phyloP scores from a whole-genome alignment of 306 rosid species.

The Potentilla sterilis region DNA sequence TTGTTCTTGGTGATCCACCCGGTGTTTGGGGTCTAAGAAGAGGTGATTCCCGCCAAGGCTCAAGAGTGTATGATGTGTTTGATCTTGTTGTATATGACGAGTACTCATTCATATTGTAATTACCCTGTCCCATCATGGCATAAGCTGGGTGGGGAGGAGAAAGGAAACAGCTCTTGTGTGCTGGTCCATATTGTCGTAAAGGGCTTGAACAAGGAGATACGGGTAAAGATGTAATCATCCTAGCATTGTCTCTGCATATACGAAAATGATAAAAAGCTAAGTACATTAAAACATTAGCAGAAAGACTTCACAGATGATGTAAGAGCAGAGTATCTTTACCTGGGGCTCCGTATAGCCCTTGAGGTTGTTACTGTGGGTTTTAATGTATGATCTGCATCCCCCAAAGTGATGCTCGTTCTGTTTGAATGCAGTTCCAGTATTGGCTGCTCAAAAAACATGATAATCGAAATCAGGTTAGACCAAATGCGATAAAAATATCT shows the following conservation, averaged over 20 bases:
- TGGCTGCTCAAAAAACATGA: slow-evolving; percentile 36
- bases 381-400: slow-evolving; percentile 32
- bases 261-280: slow-evolving; percentile 18
- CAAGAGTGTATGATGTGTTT: slow-evolving; percentile 46
- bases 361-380: slow-evolving; percentile 29
- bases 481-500: neutral
- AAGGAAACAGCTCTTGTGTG: slow-evolving; percentile 50
- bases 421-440: slow-evolving; percentile 39
- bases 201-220: slow-evolving; percentile 98
- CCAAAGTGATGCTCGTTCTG: slow-evolving; percentile 29
- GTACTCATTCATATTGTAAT: slow-evolving; percentile 46
- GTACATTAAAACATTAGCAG: slow-evolving; percentile 7
- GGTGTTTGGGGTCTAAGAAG: slow-evolving; percentile 57
- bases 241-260: slow-evolving; percentile 55
- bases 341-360: slow-evolving; percentile 34
- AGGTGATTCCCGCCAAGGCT: slow-evolving; percentile 58
- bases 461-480: neutral
- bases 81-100: slow-evolving; percentile 50
- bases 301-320: slow-evolving; percentile 9
- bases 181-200: slow-evolving; percentile 54
- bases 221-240: slow-evolving; percentile 76
- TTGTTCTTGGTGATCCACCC: slow-evolving; percentile 83
- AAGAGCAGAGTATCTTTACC: slow-evolving; percentile 28
- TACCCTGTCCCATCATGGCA: slow-evolving; percentile 50
- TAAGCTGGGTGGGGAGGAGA: slow-evolving; percentile 84